phyloP scores from a whole-genome alignment of 257 asterid species.

The Solanum stenotomum region DNA sequence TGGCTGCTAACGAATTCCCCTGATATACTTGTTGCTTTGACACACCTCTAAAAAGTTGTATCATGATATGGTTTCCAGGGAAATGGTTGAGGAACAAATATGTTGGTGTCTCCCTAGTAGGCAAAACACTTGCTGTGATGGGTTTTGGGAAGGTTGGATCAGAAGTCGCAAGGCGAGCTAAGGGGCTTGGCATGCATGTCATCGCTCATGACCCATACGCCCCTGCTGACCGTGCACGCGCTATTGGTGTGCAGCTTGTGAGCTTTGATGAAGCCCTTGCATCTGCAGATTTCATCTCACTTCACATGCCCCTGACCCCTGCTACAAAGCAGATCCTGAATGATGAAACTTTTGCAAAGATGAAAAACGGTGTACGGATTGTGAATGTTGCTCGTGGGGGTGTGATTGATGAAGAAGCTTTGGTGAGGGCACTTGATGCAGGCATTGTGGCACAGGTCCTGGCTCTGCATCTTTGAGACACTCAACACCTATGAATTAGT shows the following conservation, averaged over 20 bases:
- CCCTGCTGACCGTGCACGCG: conserved; percentile 92
- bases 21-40: background rate
- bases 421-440: conserved; percentile 76
- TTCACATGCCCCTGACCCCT: conserved; percentile 94
- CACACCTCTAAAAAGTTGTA: background rate
- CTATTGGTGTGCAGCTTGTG: conserved; percentile 84
- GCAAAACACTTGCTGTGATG: conserved; percentile 92
- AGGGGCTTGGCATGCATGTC: conserved; percentile 94
- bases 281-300: conserved; percentile 79
- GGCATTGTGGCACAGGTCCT: conserved; percentile 92
- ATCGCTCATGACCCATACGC: conserved; percentile 95
- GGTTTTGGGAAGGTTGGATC: conserved; percentile 97
- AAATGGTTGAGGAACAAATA: conserved; percentile 90
- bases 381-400: conserved; percentile 98
- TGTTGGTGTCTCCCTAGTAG: conserved; percentile 93
- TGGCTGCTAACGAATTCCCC: background rate
- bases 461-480: background rate
- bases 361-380: conserved; percentile 89
- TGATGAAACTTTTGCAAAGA: conserved; percentile 79
- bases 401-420: conserved; percentile 93
- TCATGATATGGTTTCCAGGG: conserved; percentile 25
- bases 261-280: conserved; percentile 75
- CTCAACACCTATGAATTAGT: background rate
- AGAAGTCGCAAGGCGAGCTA: conserved; percentile 97
- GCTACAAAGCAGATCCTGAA: conserved; percentile 64